Base-by-base conservation (phyloP, 768 basidiomycete genomes). In the Tremella fuciformis region DNA sequence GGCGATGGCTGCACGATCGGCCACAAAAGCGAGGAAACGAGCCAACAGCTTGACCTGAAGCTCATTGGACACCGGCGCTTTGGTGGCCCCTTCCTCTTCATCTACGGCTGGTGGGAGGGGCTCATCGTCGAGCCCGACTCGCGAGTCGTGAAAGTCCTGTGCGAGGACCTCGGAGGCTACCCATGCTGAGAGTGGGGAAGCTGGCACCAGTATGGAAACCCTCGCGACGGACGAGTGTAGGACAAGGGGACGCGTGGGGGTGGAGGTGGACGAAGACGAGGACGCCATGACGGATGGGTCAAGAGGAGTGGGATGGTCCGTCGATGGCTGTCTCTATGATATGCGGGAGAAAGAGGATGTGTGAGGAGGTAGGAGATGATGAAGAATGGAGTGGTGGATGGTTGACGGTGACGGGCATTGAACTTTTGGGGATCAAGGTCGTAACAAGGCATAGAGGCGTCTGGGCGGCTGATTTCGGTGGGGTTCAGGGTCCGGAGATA, bases 91-190 rank as follows among this genome's bases (percentile, higher is more conserved):
- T 19, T 67, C 71, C 8, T 73, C 69, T 7, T 59, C 59, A 55
- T 79, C 80, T 73, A 84, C 84, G 70, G 82, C 78, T 76, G 86
- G 83, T 82, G 64, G 75, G 81, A 82, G 29, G 80, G 80, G 73
- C 25, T 65, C 60, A 19, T 70, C 74, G 51, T 76, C 73, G 44
- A 67, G 59, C 9, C 69, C 66, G 34, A 67, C 56, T 50, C 71
- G 67, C 55, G 82, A 77, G 77, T 89, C 84, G 56, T 82, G 78
- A 76, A 94, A 97, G 59, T 92, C 89, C 71, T 96, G 91, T 70
- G 88, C 82, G 57, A 94, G 84, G 71, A 92, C 85, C 79, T 94
- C 91, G 52, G 92, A 91, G 54, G 85, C 83, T 73, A 91, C 89
- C 92, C 93, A 96, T 78, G 90, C 85, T 77, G 91, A 85, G 65